Conservation (phyloP, 2,329 filamentous ascomycete genomes). For the Samsoniella hepiali region DNA sequence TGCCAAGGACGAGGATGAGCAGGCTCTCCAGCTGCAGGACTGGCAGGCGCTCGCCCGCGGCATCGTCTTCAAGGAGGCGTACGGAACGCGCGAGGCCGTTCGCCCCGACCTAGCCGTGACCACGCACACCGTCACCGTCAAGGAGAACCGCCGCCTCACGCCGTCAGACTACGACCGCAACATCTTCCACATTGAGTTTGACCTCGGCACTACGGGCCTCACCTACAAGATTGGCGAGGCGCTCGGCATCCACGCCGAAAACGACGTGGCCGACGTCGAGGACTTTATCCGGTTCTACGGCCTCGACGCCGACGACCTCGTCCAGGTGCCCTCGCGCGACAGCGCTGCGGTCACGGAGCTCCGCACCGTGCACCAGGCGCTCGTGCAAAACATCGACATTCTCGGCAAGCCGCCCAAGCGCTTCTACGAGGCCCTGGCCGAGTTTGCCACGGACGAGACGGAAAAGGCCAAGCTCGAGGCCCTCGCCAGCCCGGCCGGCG, state of each 20-base stretch:
- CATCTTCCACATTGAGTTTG: constrained; percentile 99
- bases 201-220: constrained; percentile 84
- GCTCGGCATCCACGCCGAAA: constrained; percentile 93
- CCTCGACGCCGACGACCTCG: constrained; percentile 75
- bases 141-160: constrained; percentile 92
- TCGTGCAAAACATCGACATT: constrained; percentile 91
- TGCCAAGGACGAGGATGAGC: constrained; percentile 71
- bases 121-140: constrained; percentile 83
- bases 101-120: constrained; percentile 84
- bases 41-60: constrained; percentile 87
- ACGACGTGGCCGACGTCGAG: constrained; percentile 73
- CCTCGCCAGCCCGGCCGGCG: constrained; percentile 74
- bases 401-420: constrained; percentile 95
- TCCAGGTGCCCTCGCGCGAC: constrained; percentile 88
- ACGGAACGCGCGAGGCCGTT: constrained; percentile 67
- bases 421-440: constrained; percentile 90
- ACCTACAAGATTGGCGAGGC: constrained; percentile 98
- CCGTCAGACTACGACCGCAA: constrained; percentile 89
- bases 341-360: constrained; percentile 72
- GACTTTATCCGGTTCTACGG: constrained; percentile 90
- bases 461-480: constrained; percentile 78
- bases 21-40: constrained; percentile 61
- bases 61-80: constrained; percentile 92
- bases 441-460: constrained; percentile 76
- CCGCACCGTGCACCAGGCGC: constrained; percentile 86